phyloP scores from a whole-genome alignment of 352 stramenopile genomes.

The Phytophthora cactorum region DNA sequence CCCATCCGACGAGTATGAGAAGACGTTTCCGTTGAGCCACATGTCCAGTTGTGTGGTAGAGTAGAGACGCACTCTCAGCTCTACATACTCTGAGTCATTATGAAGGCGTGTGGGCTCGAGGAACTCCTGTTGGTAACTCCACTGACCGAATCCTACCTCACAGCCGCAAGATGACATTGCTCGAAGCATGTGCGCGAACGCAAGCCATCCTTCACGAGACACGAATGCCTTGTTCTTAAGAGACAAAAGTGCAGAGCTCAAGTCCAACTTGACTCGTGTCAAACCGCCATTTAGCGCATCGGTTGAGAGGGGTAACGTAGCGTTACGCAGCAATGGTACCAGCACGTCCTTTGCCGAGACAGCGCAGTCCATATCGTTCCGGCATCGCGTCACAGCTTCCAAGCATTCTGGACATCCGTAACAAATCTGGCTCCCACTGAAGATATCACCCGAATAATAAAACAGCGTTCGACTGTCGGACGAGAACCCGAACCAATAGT shows the following conservation, averaged over 20 bases:
- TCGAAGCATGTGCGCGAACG: constrained; percentile 18
- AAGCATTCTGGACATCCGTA: constrained; percentile 21
- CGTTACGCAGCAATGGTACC: constrained; percentile 19
- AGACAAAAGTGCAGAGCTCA: constrained; percentile 20
- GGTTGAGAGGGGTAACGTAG: constrained; percentile 10
- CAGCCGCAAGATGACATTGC: constrained; percentile 10
- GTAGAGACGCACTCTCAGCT: constrained; percentile 23
- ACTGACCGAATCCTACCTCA: constrained; percentile 20
- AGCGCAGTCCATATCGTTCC: constrained; percentile 24
- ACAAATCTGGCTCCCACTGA: constrained; percentile 12
- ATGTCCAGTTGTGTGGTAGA: constrained; percentile 10
- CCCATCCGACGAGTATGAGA: constrained; percentile 11
- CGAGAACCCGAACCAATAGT: constrained; percentile 17
- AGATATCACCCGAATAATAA: constrained; percentile 13
- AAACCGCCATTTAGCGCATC: not conserved
- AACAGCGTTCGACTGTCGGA: constrained; percentile 1
- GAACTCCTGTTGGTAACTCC: not conserved
- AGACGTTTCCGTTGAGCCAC: constrained; percentile 13
- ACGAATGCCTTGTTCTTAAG: constrained; percentile 13
- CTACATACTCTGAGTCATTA: constrained; percentile 11
- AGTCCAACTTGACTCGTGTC: constrained; percentile 6
- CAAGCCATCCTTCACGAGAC: constrained; percentile 25
- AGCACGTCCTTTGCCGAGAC: constrained; percentile 17
- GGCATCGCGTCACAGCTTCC: constrained; percentile 25
- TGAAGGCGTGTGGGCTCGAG: constrained; percentile 15